Evolutionary conservation across 768 basidiomycete genomes (phyloP).

Genomic region (Clitopilus hobsonii): DNA sequence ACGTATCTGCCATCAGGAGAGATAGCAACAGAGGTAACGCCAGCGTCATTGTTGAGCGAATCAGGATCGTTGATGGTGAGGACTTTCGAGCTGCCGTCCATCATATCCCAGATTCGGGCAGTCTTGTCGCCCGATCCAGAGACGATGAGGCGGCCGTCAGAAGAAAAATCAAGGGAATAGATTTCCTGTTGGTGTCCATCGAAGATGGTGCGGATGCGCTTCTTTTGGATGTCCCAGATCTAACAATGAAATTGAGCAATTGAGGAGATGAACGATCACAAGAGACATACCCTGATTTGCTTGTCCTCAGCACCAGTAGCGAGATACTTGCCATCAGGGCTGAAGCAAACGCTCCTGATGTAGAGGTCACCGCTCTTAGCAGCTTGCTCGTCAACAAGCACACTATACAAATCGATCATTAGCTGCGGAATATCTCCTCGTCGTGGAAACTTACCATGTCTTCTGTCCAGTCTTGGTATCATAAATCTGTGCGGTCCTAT

Average conservation of each 20-base stretch:
- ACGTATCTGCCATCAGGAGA: conserved; percentile 68
- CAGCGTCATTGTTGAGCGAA: conserved; percentile 40
- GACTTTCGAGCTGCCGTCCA: conserved; percentile 30
- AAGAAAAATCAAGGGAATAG: conserved; percentile 88
- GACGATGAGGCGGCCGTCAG: conserved; percentile 79
- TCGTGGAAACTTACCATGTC: conserved; percentile 57
- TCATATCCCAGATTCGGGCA: conserved; percentile 43
- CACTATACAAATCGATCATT: conserved; percentile 11
- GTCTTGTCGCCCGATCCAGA: conserved; percentile 79
- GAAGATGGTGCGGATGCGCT: conserved; percentile 73
- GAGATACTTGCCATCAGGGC: conserved; percentile 86
- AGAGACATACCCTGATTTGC: conserved; percentile 69
- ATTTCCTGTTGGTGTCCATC: conserved; percentile 91
- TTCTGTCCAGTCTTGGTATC: conserved; percentile 84
- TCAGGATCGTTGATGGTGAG: conserved; percentile 51
- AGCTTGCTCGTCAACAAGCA: conserved; percentile 24
- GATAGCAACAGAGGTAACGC: conserved; percentile 78
- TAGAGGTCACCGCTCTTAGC: conserved; percentile 49
- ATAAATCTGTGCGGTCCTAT: conserved; percentile 95
- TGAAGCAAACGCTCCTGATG: conserved; percentile 75
- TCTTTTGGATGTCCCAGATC: conserved; percentile 91
- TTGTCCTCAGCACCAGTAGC: conserved; percentile 97
- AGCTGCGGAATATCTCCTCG: neutral
- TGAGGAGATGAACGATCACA: neutral
- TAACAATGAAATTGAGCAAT: conserved; percentile 24